Evolutionary conservation across 495 filamentous ascomycete species (phyloP), one percentile per base, ranked within the genome.

Genomic region (Penicillium maclennaniae): DNA sequence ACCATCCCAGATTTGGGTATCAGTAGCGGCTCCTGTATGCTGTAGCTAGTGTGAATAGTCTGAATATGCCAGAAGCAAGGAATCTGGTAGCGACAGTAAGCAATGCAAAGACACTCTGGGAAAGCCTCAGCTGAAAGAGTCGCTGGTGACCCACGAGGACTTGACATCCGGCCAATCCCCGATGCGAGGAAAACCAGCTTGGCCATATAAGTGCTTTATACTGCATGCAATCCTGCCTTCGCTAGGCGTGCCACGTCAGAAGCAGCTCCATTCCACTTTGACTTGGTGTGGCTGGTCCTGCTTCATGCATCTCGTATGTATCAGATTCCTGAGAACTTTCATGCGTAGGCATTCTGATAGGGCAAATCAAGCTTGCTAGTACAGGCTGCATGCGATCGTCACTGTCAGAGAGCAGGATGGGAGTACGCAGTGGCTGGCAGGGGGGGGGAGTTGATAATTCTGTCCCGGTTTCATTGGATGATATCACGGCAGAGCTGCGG

Each of bases 211-310:
- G 53, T 34, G 46, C 52, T 42, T 54, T 19, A 19, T 15, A 25
- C 21, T 54, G 41, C 45, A 58, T 54, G 52, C 46, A 53, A 42
- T 17, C 17, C 45, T 31, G 42, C 17, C 39, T 47, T 55, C 37
- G 48, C 14, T 16, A 49, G 57, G 52, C 4, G 37, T 65, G 62
- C 65, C 65, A 68, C 65, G 65, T 68, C 65, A 68, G 65, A 65
- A 56, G 44, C 49, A 56, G 40, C 56, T 54, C 47, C 47, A 51
- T 55, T 50, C 46, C 38, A 53, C 21, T 39, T 42, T 36, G 43
- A 20, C 17, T 48, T 49, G 37, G 39, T 59, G 59, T 56, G 61
- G 54, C 56, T 61, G 54, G 27, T 40, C 49, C 37, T 54, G 21
- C 47, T 34, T 43, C 34, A 55, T 60, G 49, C 54, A 51, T 53